These are phyloP conservation scores for Bassia scoparia DNA, from an alignment of 148 eudicot genomes.

Conservation along the genomic window DNA sequence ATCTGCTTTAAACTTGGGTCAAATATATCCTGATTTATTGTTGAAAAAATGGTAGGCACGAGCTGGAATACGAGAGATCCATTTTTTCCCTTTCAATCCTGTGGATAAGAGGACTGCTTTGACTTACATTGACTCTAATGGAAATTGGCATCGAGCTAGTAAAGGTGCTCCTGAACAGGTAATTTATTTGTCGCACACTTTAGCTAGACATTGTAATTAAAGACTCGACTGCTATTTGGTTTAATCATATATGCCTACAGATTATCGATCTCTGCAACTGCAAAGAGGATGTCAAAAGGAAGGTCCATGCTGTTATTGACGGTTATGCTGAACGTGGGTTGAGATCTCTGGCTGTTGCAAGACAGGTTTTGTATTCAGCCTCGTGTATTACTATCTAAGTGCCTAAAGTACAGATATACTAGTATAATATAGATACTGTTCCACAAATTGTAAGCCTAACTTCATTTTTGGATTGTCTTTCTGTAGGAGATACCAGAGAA, in stretches of 20 bases:
- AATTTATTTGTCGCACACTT: not conserved
- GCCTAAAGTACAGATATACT: not conserved
- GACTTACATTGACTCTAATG: conserved; percentile 56
- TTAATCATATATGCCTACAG: conserved; percentile 17
- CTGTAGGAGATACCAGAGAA: conserved; percentile 63
- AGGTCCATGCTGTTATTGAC: conserved; percentile 57
- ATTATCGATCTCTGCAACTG: conserved; percentile 42
- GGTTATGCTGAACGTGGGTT: conserved; percentile 74
- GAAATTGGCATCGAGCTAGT: conserved; percentile 67
- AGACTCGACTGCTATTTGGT: conserved; percentile 6
- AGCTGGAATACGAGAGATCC: conserved; percentile 64
- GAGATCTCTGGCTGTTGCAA: conserved; percentile 66
- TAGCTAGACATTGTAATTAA: not conserved
- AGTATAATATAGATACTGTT: no score
- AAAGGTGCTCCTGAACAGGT: conserved; percentile 94
- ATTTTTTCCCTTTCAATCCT: conserved; percentile 75
- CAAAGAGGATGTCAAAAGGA: conserved; percentile 49
- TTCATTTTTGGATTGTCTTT: conserved; percentile 10
- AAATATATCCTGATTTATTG: not conserved
- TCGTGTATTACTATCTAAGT: not conserved
- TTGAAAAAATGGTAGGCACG: conserved; percentile 44
- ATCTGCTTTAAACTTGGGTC: not conserved
- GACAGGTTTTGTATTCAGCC: conserved; percentile 40
- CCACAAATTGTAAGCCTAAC: no score
- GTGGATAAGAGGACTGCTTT: conserved; percentile 78